Evolutionary conservation across 2,329 filamentous ascomycete species (phyloP), one percentile per base, ranked within the genome.

Genomic region (Fusarium abutilonis): DNA sequence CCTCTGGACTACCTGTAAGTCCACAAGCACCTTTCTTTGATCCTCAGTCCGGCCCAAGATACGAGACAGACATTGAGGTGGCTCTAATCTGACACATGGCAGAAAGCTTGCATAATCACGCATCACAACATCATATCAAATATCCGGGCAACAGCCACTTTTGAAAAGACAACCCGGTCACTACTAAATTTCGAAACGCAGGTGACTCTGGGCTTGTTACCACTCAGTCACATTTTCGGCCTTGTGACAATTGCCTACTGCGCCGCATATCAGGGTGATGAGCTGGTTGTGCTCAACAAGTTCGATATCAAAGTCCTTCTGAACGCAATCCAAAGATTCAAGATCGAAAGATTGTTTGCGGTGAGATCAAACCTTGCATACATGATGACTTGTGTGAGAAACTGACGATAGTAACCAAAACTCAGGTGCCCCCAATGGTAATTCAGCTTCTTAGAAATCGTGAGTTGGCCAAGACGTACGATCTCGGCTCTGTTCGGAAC

Each of bases 171-270:
- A 19, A 19, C 19, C 4, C 19, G 19, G 19, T 19, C 19, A 19
- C 19, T 19, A 7, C 13, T 15, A 6, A 4, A 15, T 39, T 26
- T 48, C 10, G n/a, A 28, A 9, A 39, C 45, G 6, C 45, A 48
- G 23, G 35, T 15, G 26, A 26, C 26, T 21, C 78, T 92, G 0
- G 90, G 89, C 3, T 79, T 93, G 9, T 78, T 93, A 4, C 90
- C 90, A 0, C 83, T 91, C 68, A 92, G 89, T 60, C 91, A 95
- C 71, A 93, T 93, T 60, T 94, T 93, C 70, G 86, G 84, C 1
- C 77, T 95, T 10, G 84, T 94, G 4, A 86, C 92, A 6, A 86
- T 91, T 51, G 86, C 83, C 29, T 89, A 92, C 70, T 74, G 80
- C 0, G 83, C 82, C 9, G 77, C 84, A 1, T 95, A 88, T 68